Base-by-base conservation (phyloP, 164 flowering plant genomes). In the Magnolia officinalis region DNA sequence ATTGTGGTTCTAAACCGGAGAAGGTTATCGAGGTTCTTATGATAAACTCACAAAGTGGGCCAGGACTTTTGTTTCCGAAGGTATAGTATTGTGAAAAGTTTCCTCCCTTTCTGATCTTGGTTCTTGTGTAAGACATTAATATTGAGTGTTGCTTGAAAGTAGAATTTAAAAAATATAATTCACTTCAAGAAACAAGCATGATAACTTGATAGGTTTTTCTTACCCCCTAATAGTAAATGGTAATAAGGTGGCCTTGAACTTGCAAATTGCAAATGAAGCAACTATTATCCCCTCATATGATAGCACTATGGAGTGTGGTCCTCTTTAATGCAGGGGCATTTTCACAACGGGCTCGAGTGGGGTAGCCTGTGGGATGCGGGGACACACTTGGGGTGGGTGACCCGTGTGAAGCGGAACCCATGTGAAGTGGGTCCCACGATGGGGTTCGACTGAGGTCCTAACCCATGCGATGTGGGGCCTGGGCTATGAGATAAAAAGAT, bases 11-110 rank as follows among this genome's bases (percentile, higher is more conserved):
- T 7, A 64, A 72, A 24, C 75, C 90, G 51, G 84, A 83, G 78
- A 82, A 86, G 83, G 72, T 78, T 74, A 86, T 91, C 72, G 89
- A 92, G 80, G 94, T 92, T 63, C 89, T 92, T 63, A 91, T 92
- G 97, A 92, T 92, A 78, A 89, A 88, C 77, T 89, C 97, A 78
- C 72, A 87, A 51, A 89, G 92, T 79, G 97, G 97, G 74, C 95
- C 95, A 14, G 95, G 97, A 65, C 92, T 92, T 80, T 71, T 92
- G 80, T 92, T 92, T 84, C 94, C 97, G 58, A 92, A 92, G 97
- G 97, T 92, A 82, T 61, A 49, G 49, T 77, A 1, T 55, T 21
- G 68, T 6, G 2, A 37, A 55, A 24, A 2, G 1, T 8, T 19
- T 73, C 2, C 3, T 61, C 14, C 50, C 61, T 37, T 63, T 37